Evolutionary conservation across 768 basidiomycete species (phyloP).

Genomic region (Collybiopsis confluens): DNA sequence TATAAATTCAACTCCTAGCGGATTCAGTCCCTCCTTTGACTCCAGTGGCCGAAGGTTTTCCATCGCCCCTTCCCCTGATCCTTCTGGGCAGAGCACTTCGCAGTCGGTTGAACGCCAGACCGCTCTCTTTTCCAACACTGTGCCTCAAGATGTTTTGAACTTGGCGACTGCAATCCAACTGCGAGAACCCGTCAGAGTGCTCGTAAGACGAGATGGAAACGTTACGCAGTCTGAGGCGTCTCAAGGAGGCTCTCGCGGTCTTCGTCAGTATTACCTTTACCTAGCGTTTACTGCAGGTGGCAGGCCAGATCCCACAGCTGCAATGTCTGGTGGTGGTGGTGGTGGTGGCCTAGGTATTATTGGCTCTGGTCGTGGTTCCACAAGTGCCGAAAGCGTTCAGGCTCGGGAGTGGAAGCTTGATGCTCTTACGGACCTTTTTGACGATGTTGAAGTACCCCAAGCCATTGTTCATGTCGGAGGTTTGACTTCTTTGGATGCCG

Average conservation of each 20-base stretch:
- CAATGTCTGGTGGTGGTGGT: slow-evolving; percentile 47
- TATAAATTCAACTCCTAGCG: slow-evolving; percentile 31
- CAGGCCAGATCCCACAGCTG: slow-evolving; percentile 49
- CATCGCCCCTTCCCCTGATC: slow-evolving; percentile 40
- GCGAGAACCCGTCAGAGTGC: slow-evolving; percentile 94
- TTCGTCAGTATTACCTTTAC: slow-evolving; percentile 96
- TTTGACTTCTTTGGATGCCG: slow-evolving; percentile 80
- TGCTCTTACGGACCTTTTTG: slow-evolving; percentile 84
- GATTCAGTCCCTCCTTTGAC: slow-evolving; percentile 46
- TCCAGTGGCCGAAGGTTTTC: slow-evolving; percentile 57
- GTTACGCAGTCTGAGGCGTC: slow-evolving; percentile 61
- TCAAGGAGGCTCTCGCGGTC: slow-evolving; percentile 66
- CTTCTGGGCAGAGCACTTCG: slow-evolving; percentile 26
- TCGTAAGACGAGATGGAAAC: slow-evolving; percentile 89
- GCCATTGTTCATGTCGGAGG: slow-evolving; percentile 88
- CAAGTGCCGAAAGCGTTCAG: slow-evolving; percentile 78
- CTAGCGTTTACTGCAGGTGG: slow-evolving; percentile 90
- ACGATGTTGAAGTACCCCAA: slow-evolving; percentile 77
- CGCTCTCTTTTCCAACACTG: slow-evolving; percentile 95
- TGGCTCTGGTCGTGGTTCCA: slow-evolving; percentile 82
- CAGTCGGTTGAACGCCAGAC: slow-evolving; percentile 75
- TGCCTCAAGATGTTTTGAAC: slow-evolving; percentile 96
- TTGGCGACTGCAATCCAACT: slow-evolving; percentile 91
- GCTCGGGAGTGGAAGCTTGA: slow-evolving; percentile 95
- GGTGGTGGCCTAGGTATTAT: slow-evolving; percentile 82